Percentiles rank a stretch among this genome's conserved stretches.
These are phyloP conservation scores for Coccomyxa subellipsoidea DNA, from an alignment of 163 green algal genomes.

Conservation along the genomic window DNA sequence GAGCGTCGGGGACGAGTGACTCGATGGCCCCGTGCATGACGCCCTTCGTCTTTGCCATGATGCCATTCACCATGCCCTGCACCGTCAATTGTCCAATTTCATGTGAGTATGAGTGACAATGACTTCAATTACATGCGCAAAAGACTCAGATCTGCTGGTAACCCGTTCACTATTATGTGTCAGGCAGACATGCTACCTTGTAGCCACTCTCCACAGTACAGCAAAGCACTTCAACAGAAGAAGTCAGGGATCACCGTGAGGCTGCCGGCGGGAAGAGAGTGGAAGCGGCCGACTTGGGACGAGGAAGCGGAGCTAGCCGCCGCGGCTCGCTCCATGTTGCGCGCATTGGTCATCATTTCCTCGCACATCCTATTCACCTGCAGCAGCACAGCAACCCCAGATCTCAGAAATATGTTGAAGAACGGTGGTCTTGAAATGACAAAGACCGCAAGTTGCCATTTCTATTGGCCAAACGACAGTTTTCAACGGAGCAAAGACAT, in stretches of 20 bases:
- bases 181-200: too few species aligned
- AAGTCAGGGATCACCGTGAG: neutral
- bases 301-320: neutral
- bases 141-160: too few species aligned
- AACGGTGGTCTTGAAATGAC: too few species aligned
- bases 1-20: constrained; percentile 5
- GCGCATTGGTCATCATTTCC: constrained; percentile 48
- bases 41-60: constrained; percentile 3
- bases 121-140: too few species aligned
- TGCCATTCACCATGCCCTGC: constrained; percentile 9
- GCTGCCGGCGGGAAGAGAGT: neutral
- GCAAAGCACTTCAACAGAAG: too few species aligned
- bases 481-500: too few species aligned
- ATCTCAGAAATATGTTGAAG: too few species aligned
- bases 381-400: neutral
- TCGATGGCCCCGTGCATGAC: neutral
- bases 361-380: constrained; percentile 50
- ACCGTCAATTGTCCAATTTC: neutral
- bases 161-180: too few species aligned
- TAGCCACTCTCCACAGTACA: too few species aligned
- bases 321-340: constrained; percentile 8
- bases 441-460: too few species aligned
- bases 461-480: too few species aligned
- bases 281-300: neutral
- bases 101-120: too few species aligned